Base-by-base conservation (phyloP, 2,329 filamentous ascomycete species). In the Aschersonia sp. region DNA sequence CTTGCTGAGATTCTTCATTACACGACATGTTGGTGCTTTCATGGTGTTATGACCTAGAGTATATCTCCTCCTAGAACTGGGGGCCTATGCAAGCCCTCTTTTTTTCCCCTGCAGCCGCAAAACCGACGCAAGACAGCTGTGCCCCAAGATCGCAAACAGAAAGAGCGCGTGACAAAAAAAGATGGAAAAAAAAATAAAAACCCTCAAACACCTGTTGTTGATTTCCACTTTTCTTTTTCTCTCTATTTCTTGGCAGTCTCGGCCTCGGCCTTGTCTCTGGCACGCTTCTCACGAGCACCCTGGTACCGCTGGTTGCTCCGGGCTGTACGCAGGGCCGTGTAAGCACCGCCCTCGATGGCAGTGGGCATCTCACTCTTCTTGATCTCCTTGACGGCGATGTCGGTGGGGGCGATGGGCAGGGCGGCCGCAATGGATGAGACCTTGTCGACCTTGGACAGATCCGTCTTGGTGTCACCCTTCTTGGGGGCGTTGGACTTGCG, bases 401-500 rank as follows among this genome's bases (percentile, higher is more conserved):
- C 71, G 63, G 75, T 68, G 71, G 82, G 77, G 69, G 71, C 72
- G 70, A 95, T 84, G 65, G 88, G 87, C 63, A 94, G 74, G 59
- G 74, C 66, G 55, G 73, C 66, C 50, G 64, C 59, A 58, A 66
- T 49, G 50, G 45, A 52, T 56, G 69, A 64, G 59, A 73, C 71
- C 65, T 73, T 76, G 64, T 76, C 71, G 67, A 79, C 79, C 62
- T 81, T 83, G 66, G 69, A 70, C 58, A 75, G 63, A 72, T 92
- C 81, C 82, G 90, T 85, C 67, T 86, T 86, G 70, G 83, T 83
- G 73, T 95, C 87, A 70, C 86, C 86, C 69, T 84, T 84, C 87
- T 95, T 95, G 74, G 83, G 80, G 74, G 92, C 82, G 74, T 89
- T 89, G 68, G 81, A 81, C 74, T 87, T 88, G 79, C 88, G 87